These are phyloP conservation scores for Trifolium dubium DNA, from an alignment of 306 rosid genomes.

Conservation along the genomic window DNA sequence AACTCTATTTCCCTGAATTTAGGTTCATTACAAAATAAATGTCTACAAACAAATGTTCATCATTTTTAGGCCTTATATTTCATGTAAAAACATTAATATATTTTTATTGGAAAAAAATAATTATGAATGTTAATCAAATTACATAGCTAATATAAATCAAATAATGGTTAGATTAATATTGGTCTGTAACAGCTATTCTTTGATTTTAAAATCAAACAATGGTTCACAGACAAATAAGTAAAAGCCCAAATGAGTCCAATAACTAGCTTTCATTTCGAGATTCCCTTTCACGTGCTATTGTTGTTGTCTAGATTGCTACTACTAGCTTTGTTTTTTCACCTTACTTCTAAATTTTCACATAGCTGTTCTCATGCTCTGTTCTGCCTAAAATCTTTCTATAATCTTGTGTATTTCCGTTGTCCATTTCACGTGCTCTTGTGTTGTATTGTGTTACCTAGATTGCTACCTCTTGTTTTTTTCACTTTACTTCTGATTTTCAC, in stretches of 20 bases:
- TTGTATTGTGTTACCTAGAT: background rate
- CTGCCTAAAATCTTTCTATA: conserved; percentile 3
- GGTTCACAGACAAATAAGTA: conserved; percentile 28
- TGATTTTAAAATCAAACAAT: background rate
- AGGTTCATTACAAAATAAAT: too few relatives aligned
- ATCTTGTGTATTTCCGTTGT: conserved; percentile 21
- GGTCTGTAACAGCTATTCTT: conserved; percentile 20
- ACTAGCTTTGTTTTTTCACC: background rate
- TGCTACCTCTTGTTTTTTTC: background rate
- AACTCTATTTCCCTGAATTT: too few relatives aligned
- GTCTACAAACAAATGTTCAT: too few relatives aligned
- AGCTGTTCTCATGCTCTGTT: background rate
- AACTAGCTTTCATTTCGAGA: conserved; percentile 20
- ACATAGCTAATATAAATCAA: too few relatives aligned
- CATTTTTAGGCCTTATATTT: too few relatives aligned
- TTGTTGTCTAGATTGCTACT: conserved; percentile 9
- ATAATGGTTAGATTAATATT: too few relatives aligned
- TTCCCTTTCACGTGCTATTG: conserved; percentile 47
- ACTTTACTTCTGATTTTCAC: background rate
- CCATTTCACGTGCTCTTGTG: conserved; percentile 22
- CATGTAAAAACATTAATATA: too few relatives aligned
- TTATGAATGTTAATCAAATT: too few relatives aligned
- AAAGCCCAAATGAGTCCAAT: conserved; percentile 18
- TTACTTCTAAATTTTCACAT: background rate
- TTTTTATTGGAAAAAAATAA: too few relatives aligned